Evolutionary conservation across 2,329 filamentous ascomycete species (phyloP).

Genomic region (Curvularia eragrostidis): DNA sequence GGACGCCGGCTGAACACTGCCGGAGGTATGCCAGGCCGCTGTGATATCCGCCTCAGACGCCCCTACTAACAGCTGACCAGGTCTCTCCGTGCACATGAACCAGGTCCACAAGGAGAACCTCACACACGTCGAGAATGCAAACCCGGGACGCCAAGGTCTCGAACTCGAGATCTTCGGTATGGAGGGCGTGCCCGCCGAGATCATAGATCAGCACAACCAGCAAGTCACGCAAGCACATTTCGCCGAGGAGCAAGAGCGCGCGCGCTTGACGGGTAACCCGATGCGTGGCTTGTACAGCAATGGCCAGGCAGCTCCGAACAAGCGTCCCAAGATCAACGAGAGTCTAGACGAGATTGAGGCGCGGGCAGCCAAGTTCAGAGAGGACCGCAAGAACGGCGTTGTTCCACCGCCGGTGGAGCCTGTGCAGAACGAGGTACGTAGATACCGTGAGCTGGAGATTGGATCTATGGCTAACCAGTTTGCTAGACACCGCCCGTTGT

Average conservation of each 20-base stretch:
- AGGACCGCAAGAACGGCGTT: constrained; percentile 52
- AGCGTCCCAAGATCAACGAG: constrained; percentile 71
- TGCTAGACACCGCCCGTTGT: constrained; percentile 32
- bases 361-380: constrained; percentile 66
- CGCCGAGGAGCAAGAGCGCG: constrained; percentile 81
- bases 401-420: constrained; percentile 46
- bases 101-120: constrained; percentile 97
- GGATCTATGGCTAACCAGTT: constrained; percentile 16
- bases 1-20: constrained; percentile 88
- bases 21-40: constrained; percentile 70
- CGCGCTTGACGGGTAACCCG: constrained; percentile 83
- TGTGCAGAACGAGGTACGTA: constrained; percentile 24
- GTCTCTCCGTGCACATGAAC: constrained; percentile 95
- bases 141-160: constrained; percentile 82
- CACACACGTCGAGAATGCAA: constrained; percentile 86
- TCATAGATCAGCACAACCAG: constrained; percentile 82
- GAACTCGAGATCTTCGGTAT: constrained; percentile 98
- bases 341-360: constrained; percentile 78
- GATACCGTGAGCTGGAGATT: background rate
- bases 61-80: constrained; percentile 55
- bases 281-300: constrained; percentile 58
- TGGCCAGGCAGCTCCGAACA: constrained; percentile 59
- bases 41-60: background rate
- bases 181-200: constrained; percentile 91
- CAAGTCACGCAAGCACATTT: constrained; percentile 86